phyloP scores from a whole-genome alignment of 805 yeast species.

The Metschnikowia similis region DNA sequence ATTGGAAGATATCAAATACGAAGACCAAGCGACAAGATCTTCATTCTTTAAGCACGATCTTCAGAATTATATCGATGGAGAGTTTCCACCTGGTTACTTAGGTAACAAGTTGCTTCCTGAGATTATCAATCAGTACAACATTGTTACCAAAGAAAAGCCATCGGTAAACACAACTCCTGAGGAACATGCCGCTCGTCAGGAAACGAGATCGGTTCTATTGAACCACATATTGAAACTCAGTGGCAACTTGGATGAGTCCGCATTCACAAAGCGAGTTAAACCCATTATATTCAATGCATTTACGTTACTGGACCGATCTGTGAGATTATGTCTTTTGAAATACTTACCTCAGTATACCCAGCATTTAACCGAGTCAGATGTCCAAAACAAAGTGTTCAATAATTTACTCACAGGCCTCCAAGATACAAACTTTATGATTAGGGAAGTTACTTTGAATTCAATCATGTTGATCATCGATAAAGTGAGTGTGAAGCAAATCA shows the following conservation, averaged over 20 bases:
- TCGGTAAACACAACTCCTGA: constrained; percentile 25
- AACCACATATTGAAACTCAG: constrained; percentile 40
- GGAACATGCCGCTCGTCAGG: constrained; percentile 32
- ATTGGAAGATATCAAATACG: constrained; percentile 53
- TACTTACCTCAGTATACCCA: constrained; percentile 54
- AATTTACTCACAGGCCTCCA: constrained; percentile 74
- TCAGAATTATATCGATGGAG: constrained; percentile 19
- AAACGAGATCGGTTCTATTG: constrained; percentile 34
- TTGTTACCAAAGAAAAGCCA: constrained; percentile 25
- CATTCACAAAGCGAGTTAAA: constrained; percentile 42
- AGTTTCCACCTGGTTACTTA: constrained; percentile 50
- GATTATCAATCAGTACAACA: constrained; percentile 40
- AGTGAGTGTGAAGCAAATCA: constrained; percentile 73
- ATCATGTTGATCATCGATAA: constrained; percentile 57
- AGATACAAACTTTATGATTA: constrained; percentile 75
- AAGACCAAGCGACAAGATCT: constrained; percentile 51
- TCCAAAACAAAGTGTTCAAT: constrained; percentile 66
- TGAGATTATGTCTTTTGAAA: constrained; percentile 67
- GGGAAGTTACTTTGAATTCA: constrained; percentile 76
- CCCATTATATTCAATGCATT: constrained; percentile 66
- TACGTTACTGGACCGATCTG: constrained; percentile 66
- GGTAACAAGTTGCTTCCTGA: constrained; percentile 70
- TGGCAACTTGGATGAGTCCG: constrained; percentile 22
- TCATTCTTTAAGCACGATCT: constrained; percentile 33
- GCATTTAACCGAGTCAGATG: constrained; percentile 51